phyloP scores from a whole-genome alignment of 345 rosid genomes.

The Adansonia digitata region DNA sequence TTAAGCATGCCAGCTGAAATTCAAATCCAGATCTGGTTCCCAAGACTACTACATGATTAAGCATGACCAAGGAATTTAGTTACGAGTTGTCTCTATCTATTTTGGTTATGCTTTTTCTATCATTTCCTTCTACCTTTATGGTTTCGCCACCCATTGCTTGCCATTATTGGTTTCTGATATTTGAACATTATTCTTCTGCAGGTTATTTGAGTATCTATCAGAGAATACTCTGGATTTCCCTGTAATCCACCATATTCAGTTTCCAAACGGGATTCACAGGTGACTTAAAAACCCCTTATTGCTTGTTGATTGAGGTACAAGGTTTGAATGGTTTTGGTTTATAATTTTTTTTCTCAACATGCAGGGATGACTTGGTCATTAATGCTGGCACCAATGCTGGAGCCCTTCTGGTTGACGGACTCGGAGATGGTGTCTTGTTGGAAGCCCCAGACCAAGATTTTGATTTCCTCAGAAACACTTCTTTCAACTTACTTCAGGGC shows the following conservation, averaged over 20 bases:
- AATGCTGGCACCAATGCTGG: conserved; percentile 82
- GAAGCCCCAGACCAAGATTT: conserved; percentile 88
- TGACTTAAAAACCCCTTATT: conserved; percentile 21
- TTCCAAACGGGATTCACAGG: conserved; percentile 74
- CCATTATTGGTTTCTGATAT: background rate
- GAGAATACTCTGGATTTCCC: conserved; percentile 68
- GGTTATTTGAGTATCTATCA: conserved; percentile 80
- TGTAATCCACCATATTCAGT: conserved; percentile 86
- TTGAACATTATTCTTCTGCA: conserved; percentile 22
- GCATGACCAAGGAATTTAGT: background rate
- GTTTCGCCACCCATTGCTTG: background rate
- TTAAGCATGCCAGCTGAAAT: background rate
- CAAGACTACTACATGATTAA: background rate
- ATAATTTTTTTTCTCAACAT: conserved; percentile 13
- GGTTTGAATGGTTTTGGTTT: background rate
- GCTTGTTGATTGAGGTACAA: background rate
- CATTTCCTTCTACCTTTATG: background rate
- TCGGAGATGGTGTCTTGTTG: conserved; percentile 84
- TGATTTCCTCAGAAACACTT: conserved; percentile 82
- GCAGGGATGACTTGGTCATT: conserved; percentile 92
- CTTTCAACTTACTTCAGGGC: conserved; percentile 93
- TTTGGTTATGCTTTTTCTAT: background rate
- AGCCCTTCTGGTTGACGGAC: conserved; percentile 91
- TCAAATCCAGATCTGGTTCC: background rate
- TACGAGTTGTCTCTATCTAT: background rate